Base-by-base conservation (phyloP, 129 eudicot species). In the Smallanthus sonchifolius region DNA sequence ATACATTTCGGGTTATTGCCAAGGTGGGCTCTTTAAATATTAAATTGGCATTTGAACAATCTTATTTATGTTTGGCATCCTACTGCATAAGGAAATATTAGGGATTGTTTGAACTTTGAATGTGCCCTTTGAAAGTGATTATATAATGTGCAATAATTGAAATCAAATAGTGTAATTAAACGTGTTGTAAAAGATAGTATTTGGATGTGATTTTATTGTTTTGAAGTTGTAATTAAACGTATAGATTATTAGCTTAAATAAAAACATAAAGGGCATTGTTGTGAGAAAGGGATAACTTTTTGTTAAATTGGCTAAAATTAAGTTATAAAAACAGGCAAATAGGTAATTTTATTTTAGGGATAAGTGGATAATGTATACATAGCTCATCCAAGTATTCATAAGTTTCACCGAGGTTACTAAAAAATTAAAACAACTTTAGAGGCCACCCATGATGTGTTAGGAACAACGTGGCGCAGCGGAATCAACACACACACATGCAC, bases 1-100 rank as follows among this genome's bases (percentile, higher is more conserved):
- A 90, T 59, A 90, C 98, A 28, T 90, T 93, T 63, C 85, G 80
- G 75, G 76, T 86, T 55, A 90, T 93, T 81, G 97, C 98, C 48
- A 90, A 90, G 96, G 98, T 92, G 55, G 2, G 55, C 4, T 43
- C 0, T 47, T 35, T 20, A 32, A 19, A 10, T 65, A 30, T 59
- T 47, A 48, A n/a, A 10, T 65, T 15, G 69, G 48, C 15, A 1
- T 52, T 6, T 32, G 43, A 48, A 34, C 30, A 6, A 57, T 57
- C 19, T 67, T 43, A 5, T 10, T 6, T 67, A 43, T 43, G 11
- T 67, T 24, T 67, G 20, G 56, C 6, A 24, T 56, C 63, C 4
- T 24, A 56, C 6, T 44, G 13, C 42, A 44, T 30, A 14, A 13
- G 1, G 24, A 38, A 4, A 20, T 39, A 40, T 24, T 6, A 11